Conservation (phyloP, 2,329 filamentous ascomycete species). For the Capronia epimyces region DNA sequence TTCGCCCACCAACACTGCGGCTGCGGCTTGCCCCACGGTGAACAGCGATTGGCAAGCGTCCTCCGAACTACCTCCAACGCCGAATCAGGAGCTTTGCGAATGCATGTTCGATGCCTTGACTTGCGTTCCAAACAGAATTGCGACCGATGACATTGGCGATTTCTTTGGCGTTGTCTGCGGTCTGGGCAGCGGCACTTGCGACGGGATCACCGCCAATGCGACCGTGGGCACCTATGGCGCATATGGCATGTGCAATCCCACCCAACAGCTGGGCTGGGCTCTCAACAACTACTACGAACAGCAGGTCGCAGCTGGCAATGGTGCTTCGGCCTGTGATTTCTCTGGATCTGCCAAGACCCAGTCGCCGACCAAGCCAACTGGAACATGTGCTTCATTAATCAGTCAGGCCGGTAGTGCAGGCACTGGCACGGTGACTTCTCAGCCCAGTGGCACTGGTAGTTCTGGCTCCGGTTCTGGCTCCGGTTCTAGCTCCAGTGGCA, state of each 20-base stretch:
- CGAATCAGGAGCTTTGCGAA: slow-evolving; percentile 70
- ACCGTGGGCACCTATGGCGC: slow-evolving; percentile 42
- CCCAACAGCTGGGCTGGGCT: slow-evolving; percentile 41
- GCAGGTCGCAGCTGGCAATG: slow-evolving; percentile 34
- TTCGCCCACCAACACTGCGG: slow-evolving; percentile 64
- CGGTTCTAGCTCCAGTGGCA: slow-evolving; percentile 28
- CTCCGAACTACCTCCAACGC: slow-evolving; percentile 69
- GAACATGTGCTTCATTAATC: slow-evolving; percentile 37
- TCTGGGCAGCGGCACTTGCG: slow-evolving; percentile 34
- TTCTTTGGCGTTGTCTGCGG: slow-evolving; percentile 58
- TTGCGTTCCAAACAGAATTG: slow-evolving; percentile 61
- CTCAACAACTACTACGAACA: slow-evolving; percentile 43
- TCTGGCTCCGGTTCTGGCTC: slow-evolving; percentile 22
- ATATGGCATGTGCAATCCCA: slow-evolving; percentile 43
- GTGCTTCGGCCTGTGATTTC: slow-evolving; percentile 40
- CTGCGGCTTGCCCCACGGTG: slow-evolving; percentile 64
- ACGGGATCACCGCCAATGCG: slow-evolving; percentile 37
- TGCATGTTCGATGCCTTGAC: slow-evolving; percentile 75
- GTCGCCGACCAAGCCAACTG: slow-evolving; percentile 33
- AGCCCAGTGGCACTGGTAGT: slow-evolving; percentile 33
- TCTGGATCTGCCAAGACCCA: slow-evolving; percentile 38
- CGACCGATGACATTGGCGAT: slow-evolving; percentile 54
- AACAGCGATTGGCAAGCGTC: slow-evolving; percentile 63
- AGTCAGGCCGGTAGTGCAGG: slow-evolving; percentile 39
- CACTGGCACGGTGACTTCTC: slow-evolving; percentile 37